Base-by-base conservation (phyloP, 2,329 filamentous ascomycete genomes). In the Dendryphion nanum region DNA sequence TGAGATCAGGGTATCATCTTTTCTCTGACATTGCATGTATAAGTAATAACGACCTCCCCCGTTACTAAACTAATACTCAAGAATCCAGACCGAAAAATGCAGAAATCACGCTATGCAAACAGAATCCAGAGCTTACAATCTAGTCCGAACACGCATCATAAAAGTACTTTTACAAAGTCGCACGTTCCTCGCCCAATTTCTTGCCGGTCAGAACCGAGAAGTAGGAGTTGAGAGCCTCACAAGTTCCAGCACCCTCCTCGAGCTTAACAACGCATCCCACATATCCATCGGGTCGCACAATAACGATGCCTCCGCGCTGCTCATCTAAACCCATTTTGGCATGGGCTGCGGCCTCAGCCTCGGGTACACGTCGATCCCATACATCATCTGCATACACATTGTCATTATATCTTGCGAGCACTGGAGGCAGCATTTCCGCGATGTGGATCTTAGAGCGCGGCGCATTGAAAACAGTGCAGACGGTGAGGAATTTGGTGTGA, bases 311-410 rank as follows among this genome's bases (percentile, higher is more conserved):
- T 8, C 89, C 89, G 44, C 72, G 76, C 44, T 86, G 80, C 55
- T 84, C 73, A 47, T 85, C 78, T 18, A 95, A 64, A 0, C 90
- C 90, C 75, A 95, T 85, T 75, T 95, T 95, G 29, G 83, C 82
- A 65, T 96, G 90, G 4, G 88, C 88, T 3, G 86, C 76, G 4
- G 84, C 88, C 51, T 74, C 75, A 1, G 86, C 83, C 15, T 83
- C 73, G 0, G 85, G 82, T 1, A 88, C 83, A 5, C 79, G 74
- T 30, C 77, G 72, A 59, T 93, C 86, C 71, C 79, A 83, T 33
- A 85, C 75, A 64, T 95, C 89, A 55, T 95, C 90, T 1, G 89
- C 86, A 56, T 95, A 95, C 23, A 95, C 74, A 54, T 93, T 85
- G 53, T 89, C 83, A 33, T 82, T 75, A 64, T 95, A 95, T 38